Conservation (phyloP, 2,329 filamentous ascomycete genomes). For the Aschersonia sp. region DNA sequence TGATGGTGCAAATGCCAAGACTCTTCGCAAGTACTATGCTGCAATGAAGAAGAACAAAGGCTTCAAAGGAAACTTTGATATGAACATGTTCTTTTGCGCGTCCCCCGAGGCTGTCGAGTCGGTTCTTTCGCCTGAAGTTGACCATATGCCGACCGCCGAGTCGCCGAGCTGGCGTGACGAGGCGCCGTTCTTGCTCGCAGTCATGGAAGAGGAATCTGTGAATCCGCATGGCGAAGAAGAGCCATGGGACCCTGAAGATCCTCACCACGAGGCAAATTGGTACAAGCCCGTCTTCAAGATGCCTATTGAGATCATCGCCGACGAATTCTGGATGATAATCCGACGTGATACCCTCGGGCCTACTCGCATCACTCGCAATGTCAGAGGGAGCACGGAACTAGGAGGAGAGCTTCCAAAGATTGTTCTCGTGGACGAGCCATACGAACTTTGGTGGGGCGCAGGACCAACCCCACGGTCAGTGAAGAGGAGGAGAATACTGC, state of each 20-base stretch:
- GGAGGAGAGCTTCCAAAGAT: conserved; percentile 3
- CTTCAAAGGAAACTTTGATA: not conserved
- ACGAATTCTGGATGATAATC: conserved; percentile 6
- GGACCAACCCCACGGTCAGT: not conserved
- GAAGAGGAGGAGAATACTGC: not conserved
- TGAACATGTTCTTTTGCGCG: conserved; percentile 7
- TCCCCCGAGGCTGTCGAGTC: conserved; percentile 6
- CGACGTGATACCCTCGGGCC: not conserved
- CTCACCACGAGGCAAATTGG: conserved; percentile 4
- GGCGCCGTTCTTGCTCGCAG: conserved; percentile 7
- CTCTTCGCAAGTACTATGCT: conserved; percentile 1
- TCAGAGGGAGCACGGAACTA: conserved; percentile 4
- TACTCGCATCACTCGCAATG: conserved; percentile 3
- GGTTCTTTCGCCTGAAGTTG: conserved; percentile 1
- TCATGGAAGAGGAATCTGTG: conserved; percentile 3
- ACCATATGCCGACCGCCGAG: conserved; percentile 3
- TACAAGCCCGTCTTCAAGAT: conserved; percentile 9
- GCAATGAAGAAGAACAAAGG: conserved; percentile 1
- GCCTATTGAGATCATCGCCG: conserved; percentile 7
- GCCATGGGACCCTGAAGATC: conserved; percentile 4
- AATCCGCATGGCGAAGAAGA: conserved; percentile 5
- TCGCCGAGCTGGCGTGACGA: conserved; percentile 3
- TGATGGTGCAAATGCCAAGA: not conserved
- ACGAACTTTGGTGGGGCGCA: not conserved
- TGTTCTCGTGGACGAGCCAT: not conserved